These are phyloP conservation scores for Crithidia brevicula DNA, from an alignment of 208 protist species.

Conservation along the genomic window DNA sequence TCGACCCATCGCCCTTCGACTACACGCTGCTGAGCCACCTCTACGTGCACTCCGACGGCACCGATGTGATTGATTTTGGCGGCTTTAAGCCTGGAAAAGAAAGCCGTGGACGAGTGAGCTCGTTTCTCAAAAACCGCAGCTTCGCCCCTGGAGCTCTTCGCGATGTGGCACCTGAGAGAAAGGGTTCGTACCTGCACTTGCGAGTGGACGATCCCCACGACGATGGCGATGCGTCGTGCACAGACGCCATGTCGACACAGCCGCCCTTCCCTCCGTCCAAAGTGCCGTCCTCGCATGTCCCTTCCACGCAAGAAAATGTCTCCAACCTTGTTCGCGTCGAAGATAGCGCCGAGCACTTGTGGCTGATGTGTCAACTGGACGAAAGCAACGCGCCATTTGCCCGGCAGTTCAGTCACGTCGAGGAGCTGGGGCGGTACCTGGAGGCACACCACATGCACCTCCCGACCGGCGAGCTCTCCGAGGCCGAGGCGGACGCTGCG, in stretches of 20 bases:
- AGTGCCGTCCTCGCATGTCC: not conserved
- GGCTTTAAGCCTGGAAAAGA: slow-evolving; percentile 45
- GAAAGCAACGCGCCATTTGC: slow-evolving; percentile 52
- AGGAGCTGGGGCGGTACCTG: slow-evolving; percentile 58
- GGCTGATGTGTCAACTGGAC: slow-evolving; percentile 66
- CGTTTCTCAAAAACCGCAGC: slow-evolving; percentile 55
- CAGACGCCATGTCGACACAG: not conserved
- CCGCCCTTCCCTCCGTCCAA: not conserved
- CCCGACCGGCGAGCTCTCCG: slow-evolving; percentile 25
- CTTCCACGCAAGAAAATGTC: not conserved
- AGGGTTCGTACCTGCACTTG: slow-evolving; percentile 51
- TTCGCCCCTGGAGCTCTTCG: slow-evolving; percentile 12
- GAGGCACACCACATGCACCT: slow-evolving; percentile 38
- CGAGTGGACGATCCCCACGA: slow-evolving; percentile 31
- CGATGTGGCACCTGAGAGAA: slow-evolving; percentile 12
- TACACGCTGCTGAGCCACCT: slow-evolving; percentile 75
- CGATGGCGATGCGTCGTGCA: slow-evolving; percentile 6
- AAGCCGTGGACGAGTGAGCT: slow-evolving; percentile 27
- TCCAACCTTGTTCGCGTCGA: slow-evolving; percentile 63
- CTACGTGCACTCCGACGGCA: slow-evolving; percentile 74
- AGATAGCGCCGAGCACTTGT: slow-evolving; percentile 69
- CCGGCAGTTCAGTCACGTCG: slow-evolving; percentile 50
- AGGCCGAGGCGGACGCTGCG: not conserved
- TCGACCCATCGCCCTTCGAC: slow-evolving; percentile 63
- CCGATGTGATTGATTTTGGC: slow-evolving; percentile 82